These are phyloP conservation scores for Collybia sp. DNA, from an alignment of 768 basidiomycete species.

Conservation along the genomic window DNA sequence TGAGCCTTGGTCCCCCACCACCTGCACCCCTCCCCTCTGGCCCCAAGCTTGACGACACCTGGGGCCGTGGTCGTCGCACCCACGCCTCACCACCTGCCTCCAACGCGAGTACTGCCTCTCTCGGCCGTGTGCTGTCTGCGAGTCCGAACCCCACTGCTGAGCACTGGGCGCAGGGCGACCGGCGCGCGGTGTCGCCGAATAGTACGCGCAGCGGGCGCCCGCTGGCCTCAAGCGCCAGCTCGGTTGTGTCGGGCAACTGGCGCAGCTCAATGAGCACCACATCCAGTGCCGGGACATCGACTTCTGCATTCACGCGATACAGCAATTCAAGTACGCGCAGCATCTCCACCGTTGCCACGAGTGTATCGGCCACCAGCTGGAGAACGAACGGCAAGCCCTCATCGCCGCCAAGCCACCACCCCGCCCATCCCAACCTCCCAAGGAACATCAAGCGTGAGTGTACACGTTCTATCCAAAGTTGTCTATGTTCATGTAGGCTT, in stretches of 20 bases:
- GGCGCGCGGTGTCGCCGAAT: conserved; percentile 51
- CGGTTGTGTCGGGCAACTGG: conserved; percentile 69
- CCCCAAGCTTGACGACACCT: conserved; percentile 35
- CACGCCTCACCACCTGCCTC: conserved; percentile 5
- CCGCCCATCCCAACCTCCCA: conserved; percentile 32
- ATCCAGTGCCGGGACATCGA: conserved; percentile 63
- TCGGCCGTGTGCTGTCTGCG: conserved; percentile 16
- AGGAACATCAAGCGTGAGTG: conserved; percentile 82
- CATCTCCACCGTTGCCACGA: conserved; percentile 77
- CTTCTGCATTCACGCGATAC: conserved; percentile 74
- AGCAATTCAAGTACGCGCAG: conserved; percentile 73
- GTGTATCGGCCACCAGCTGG: conserved; percentile 73
- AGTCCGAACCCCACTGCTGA: conserved; percentile 24
- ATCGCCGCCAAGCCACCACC: conserved; percentile 20
- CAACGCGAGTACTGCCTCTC: conserved; percentile 12
- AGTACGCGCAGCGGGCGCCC: conserved; percentile 52
- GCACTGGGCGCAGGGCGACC: conserved; percentile 26
- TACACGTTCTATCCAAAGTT: conserved; percentile 4
- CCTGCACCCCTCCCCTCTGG: conserved; percentile 17
- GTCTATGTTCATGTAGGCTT: conserved; percentile 8
- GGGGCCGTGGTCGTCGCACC: conserved; percentile 44
- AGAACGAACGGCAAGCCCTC: conserved; percentile 43
- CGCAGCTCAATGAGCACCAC: conserved; percentile 71
- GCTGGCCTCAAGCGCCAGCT: conserved; percentile 54
- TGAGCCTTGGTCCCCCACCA: conserved; percentile 54